These are phyloP conservation scores for Helianthus annuus DNA, from an alignment of 129 eudicot species.

Conservation along the genomic window DNA sequence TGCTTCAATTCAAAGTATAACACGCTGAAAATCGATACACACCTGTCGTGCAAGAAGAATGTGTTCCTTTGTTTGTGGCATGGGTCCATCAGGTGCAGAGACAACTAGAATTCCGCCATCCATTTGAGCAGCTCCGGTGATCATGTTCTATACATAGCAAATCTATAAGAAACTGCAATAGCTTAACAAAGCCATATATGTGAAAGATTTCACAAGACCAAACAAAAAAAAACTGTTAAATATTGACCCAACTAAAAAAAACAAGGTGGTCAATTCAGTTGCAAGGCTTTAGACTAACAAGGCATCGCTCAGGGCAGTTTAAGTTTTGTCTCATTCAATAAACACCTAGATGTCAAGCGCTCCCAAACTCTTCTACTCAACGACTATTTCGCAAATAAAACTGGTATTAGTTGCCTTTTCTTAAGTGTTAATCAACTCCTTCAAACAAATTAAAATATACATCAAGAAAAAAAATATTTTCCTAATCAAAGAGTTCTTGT, in stretches of 20 bases:
- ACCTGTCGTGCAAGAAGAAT: conserved; percentile 96
- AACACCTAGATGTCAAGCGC: not conserved
- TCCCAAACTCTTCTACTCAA: not conserved
- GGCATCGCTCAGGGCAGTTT: not conserved
- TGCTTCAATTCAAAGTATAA: not conserved
- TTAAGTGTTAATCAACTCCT: not conserved
- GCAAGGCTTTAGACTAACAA: not conserved
- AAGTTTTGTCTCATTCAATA: not conserved
- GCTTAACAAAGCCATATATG: conserved; percentile 10
- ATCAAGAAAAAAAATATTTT: not conserved
- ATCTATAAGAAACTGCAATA: conserved; percentile 7
- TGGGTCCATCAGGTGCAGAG: conserved; percentile 98
- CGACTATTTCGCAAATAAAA: not conserved
- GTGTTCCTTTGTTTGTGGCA: conserved; percentile 99
- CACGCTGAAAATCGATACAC: not conserved
- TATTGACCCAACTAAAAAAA: not conserved
- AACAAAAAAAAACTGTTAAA: not conserved
- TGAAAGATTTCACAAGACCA: not conserved
- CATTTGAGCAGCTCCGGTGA: conserved; percentile 99
- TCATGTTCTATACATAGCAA: conserved; percentile 71
- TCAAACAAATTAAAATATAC: not conserved
- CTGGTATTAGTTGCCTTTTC: not conserved
- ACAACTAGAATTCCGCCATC: conserved; percentile 97
- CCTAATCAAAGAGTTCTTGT: not conserved
- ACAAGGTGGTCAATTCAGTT: not conserved